Conservation (phyloP, 2,329 filamentous ascomycete species). For the Clonostachys solani region DNA sequence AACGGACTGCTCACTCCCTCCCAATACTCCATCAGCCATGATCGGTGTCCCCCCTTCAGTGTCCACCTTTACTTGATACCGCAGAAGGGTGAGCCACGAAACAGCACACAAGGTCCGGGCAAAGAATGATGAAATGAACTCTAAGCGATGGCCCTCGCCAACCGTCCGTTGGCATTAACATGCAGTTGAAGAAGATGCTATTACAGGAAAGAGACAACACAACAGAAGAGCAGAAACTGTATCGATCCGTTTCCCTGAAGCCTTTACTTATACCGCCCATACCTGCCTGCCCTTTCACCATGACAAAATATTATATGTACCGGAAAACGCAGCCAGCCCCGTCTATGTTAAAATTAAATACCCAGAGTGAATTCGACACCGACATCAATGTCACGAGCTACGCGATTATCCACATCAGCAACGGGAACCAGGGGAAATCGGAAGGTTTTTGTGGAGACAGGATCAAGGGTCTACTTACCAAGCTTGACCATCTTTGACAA, state of each 20-base stretch:
- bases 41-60: too few species aligned
- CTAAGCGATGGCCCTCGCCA: too few species aligned
- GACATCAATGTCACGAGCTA: conserved; percentile 96
- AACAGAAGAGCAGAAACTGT: too few species aligned
- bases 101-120: too few species aligned
- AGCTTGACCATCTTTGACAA: conserved; percentile 99
- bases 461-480: conserved; percentile 52
- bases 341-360: conserved; percentile 57
- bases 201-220: too few species aligned
- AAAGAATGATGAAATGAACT: too few species aligned
- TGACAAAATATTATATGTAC: not conserved
- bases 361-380: conserved; percentile 93
- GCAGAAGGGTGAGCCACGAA: too few species aligned
- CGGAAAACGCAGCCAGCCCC: not conserved
- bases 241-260: not conserved
- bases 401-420: conserved; percentile 93
- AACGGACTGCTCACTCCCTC: too few species aligned
- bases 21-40: too few species aligned
- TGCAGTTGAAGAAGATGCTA: too few species aligned
- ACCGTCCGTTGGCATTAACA: too few species aligned
- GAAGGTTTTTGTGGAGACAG: not conserved
- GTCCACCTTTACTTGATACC: too few species aligned
- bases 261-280: not conserved
- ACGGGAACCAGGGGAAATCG: conserved; percentile 38
- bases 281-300: not conserved